phyloP scores from a whole-genome alignment of 345 rosid genomes.

The Hibiscus mutabilis region DNA sequence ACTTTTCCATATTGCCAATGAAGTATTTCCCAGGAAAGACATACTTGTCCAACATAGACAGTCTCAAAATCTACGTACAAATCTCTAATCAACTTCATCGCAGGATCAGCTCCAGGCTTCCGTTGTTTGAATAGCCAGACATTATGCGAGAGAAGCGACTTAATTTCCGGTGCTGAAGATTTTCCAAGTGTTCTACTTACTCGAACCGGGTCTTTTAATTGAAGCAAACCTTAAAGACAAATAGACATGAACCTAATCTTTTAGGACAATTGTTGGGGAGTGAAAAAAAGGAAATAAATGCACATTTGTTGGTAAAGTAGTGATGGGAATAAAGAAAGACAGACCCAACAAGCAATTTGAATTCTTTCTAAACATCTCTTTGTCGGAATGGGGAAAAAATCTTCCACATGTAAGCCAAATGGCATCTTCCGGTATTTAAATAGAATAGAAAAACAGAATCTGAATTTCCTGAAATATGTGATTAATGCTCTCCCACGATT shows the following conservation, averaged over 20 bases:
- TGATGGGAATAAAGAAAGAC: slow-evolving; percentile 10
- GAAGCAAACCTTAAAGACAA: slow-evolving; percentile 42
- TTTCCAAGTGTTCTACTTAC: slow-evolving; percentile 12
- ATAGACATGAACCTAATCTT: neutral
- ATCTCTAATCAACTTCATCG: slow-evolving; percentile 35
- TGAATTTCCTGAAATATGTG: neutral
- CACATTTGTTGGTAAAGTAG: slow-evolving; percentile 1
- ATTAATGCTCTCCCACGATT: neutral
- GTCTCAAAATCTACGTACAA: slow-evolving; percentile 54
- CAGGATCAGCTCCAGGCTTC: slow-evolving; percentile 26
- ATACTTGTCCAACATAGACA: slow-evolving; percentile 75
- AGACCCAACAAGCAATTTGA: slow-evolving; percentile 16
- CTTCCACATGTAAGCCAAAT: slow-evolving; percentile 8
- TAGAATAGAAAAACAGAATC: neutral
- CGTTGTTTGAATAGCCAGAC: slow-evolving; percentile 39
- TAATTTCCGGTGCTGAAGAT: slow-evolving; percentile 16
- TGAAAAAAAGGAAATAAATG: slow-evolving; percentile 13
- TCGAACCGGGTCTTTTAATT: slow-evolving; percentile 39
- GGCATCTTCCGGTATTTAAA: neutral
- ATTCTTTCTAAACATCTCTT: slow-evolving; percentile 11
- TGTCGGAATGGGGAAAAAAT: neutral
- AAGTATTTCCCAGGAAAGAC: slow-evolving; percentile 93
- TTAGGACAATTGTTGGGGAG: neutral
- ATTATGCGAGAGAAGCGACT: slow-evolving; percentile 26
- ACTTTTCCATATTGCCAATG: slow-evolving; percentile 66